Percentiles rank a stretch among this genome's conserved stretches.
phyloP scores from a whole-genome alignment of 805 yeast genomes.

The Candida insectorum region DNA sequence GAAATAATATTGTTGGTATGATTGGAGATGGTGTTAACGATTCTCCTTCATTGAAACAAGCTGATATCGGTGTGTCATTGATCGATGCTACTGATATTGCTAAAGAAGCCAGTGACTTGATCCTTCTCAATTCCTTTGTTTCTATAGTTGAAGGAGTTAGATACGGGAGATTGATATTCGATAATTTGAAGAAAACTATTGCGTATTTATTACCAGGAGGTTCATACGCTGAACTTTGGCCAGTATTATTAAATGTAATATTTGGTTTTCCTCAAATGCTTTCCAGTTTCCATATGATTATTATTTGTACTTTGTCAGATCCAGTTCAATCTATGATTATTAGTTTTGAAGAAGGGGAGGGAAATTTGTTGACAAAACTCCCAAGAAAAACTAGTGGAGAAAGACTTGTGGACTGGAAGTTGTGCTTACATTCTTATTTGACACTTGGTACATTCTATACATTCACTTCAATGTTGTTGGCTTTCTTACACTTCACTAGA shows the following conservation, averaged over 20 bases:
- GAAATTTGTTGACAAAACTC: constrained; percentile 35
- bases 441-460: constrained; percentile 39
- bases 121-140: constrained; percentile 24
- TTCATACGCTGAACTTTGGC: constrained; percentile 48
- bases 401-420: constrained; percentile 34
- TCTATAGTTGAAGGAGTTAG: constrained; percentile 33
- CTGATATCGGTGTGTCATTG: constrained; percentile 32
- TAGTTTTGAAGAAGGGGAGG: constrained; percentile 44
- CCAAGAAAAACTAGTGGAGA: constrained; percentile 44
- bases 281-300: constrained; percentile 49
- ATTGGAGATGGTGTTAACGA: constrained; percentile 36
- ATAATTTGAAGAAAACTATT: constrained; percentile 45
- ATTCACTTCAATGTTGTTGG: constrained; percentile 38
- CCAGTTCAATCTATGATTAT: constrained; percentile 42
- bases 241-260: constrained; percentile 44
- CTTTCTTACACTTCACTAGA: constrained; percentile 35
- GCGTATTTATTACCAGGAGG: constrained; percentile 53
- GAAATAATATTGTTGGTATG: constrained; percentile 29
- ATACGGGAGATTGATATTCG: constrained; percentile 46
- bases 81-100: constrained; percentile 30
- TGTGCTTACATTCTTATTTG: constrained; percentile 42
- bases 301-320: constrained; percentile 48
- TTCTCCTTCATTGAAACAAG: constrained; percentile 33
- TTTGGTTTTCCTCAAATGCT: constrained; percentile 49
- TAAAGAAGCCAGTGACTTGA: constrained; percentile 35